Evolutionary conservation across 805 yeast genomes (phyloP).

Genomic region (Kodamaea nitidulidarum): DNA sequence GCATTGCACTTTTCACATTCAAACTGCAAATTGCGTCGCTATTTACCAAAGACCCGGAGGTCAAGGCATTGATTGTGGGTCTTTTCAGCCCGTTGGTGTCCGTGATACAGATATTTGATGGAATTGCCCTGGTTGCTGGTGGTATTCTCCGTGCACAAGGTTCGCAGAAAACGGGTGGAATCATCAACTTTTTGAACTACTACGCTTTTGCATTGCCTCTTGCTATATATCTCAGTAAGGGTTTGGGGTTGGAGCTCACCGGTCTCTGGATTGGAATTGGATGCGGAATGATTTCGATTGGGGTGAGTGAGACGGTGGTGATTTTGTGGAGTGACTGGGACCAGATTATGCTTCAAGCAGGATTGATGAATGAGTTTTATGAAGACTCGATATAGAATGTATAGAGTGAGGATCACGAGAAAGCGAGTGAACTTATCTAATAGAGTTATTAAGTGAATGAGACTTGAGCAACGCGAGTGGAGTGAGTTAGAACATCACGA

Average conservation of each 20-base stretch:
- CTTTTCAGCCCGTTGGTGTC: conserved; percentile 61
- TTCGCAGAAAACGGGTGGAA: conserved; percentile 67
- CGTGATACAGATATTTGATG: conserved; percentile 63
- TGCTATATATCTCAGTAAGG: conserved; percentile 52
- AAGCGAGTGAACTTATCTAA: too few relatives aligned
- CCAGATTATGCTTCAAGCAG: conserved; percentile 30
- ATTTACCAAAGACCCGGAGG: conserved; percentile 61
- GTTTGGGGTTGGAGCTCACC: conserved; percentile 41
- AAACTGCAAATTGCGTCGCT: conserved; percentile 48
- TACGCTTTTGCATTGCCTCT: conserved; percentile 68
- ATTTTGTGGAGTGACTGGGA: conserved; percentile 54
- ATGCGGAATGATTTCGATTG: conserved; percentile 55
- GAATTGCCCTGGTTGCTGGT: conserved; percentile 65
- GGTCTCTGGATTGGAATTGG: conserved; percentile 80
- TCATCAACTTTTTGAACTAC: conserved; percentile 64
- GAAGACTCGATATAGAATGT: conserved; percentile 4
- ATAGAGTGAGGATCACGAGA: too few relatives aligned
- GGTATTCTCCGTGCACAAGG: conserved; percentile 78
- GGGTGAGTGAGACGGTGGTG: conserved; percentile 43
- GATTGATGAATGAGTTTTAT: conserved; percentile 8
- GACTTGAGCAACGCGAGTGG: too few relatives aligned
- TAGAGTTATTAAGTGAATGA: too few relatives aligned
- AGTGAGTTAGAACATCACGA: too few relatives aligned
- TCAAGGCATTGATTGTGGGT: conserved; percentile 46
- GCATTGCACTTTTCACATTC: conserved; percentile 43